Conservation (phyloP, 2,329 filamentous ascomycete species). For the Xylaria sp. region DNA sequence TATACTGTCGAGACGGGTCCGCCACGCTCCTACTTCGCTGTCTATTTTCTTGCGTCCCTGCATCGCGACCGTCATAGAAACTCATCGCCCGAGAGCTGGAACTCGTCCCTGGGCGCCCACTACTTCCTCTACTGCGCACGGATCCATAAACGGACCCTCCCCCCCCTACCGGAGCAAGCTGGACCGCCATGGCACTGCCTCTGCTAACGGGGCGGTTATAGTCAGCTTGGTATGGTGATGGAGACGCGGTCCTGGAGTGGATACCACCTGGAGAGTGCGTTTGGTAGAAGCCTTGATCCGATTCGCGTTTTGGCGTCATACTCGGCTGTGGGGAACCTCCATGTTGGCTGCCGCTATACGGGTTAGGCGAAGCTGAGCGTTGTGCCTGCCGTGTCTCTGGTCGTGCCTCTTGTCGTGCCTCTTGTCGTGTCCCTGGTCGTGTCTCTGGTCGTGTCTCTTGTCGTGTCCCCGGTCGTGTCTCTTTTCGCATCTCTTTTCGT, state of each 20-base stretch:
- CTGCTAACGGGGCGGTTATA: slow-evolving; percentile 61
- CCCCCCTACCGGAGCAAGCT: slow-evolving; percentile 68
- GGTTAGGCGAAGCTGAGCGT: slow-evolving; percentile 45
- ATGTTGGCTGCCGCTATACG: slow-evolving; percentile 41
- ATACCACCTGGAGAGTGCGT: slow-evolving; percentile 63
- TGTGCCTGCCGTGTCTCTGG: slow-evolving; percentile 55
- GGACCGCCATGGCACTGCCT: slow-evolving; percentile 70
- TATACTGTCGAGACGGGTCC: slow-evolving; percentile 83
- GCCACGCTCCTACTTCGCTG: slow-evolving; percentile 85
- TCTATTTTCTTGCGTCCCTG: slow-evolving; percentile 55
- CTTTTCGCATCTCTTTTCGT: slow-evolving; percentile 56
- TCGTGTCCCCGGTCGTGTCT: slow-evolving; percentile 36
- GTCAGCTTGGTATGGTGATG: slow-evolving; percentile 58
- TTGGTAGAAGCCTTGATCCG: slow-evolving; percentile 61
- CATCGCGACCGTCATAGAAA: slow-evolving; percentile 63
- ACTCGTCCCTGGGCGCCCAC: slow-evolving; percentile 60
- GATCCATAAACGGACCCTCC: slow-evolving; percentile 62
- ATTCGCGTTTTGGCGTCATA: slow-evolving; percentile 56
- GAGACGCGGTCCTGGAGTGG: slow-evolving; percentile 57
- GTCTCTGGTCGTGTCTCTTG: slow-evolving; percentile 64
- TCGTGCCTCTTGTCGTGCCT: slow-evolving; percentile 46
- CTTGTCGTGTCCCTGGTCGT: slow-evolving; percentile 56
- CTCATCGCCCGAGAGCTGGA: slow-evolving; percentile 60
- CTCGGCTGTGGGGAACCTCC: slow-evolving; percentile 53
- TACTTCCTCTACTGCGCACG: slow-evolving; percentile 58